phyloP scores from a whole-genome alignment of 768 basidiomycete genomes.

The Leucogyrophana mollusca region DNA sequence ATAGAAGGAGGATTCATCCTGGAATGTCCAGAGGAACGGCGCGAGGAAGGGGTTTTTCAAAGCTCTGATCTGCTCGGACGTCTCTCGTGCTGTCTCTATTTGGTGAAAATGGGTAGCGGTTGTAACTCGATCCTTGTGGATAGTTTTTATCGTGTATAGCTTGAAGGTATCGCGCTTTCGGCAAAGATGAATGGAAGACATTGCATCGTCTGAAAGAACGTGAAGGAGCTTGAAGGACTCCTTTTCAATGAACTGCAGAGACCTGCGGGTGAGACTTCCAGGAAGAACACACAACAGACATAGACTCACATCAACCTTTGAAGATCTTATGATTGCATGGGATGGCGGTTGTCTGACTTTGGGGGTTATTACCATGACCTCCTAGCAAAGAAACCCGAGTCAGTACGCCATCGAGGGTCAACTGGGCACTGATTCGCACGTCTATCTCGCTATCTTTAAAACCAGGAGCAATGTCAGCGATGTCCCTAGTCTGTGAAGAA shows the following conservation, averaged over 20 bases:
- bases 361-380: slow-evolving; percentile 46
- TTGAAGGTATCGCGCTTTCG: slow-evolving; percentile 30
- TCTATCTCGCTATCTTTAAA: slow-evolving; percentile 51
- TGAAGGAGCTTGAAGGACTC: slow-evolving; percentile 36
- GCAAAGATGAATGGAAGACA: slow-evolving; percentile 15
- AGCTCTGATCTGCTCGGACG: slow-evolving; percentile 35
- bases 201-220: slow-evolving; percentile 6
- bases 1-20: slow-evolving; percentile 36
- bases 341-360: slow-evolving; percentile 25
- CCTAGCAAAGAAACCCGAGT: slow-evolving; percentile 29
- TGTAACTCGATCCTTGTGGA: slow-evolving; percentile 10
- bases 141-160: slow-evolving; percentile 30
- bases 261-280: slow-evolving; percentile 11
- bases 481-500: slow-evolving; percentile 42
- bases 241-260: slow-evolving; percentile 10
- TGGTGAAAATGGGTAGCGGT: slow-evolving; percentile 15
- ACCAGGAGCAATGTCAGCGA: slow-evolving; percentile 41
- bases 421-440: slow-evolving; percentile 25
- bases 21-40: slow-evolving; percentile 39
- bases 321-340: slow-evolving; percentile 30
- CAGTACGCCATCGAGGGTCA: background rate
- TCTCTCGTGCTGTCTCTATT: slow-evolving; percentile 27
- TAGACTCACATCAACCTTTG: slow-evolving; percentile 6
- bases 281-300: slow-evolving; percentile 1
- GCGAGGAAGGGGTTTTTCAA: slow-evolving; percentile 37